phyloP scores from a whole-genome alignment of 2,329 filamentous ascomycete species.

The Aspergillus caelatus region DNA sequence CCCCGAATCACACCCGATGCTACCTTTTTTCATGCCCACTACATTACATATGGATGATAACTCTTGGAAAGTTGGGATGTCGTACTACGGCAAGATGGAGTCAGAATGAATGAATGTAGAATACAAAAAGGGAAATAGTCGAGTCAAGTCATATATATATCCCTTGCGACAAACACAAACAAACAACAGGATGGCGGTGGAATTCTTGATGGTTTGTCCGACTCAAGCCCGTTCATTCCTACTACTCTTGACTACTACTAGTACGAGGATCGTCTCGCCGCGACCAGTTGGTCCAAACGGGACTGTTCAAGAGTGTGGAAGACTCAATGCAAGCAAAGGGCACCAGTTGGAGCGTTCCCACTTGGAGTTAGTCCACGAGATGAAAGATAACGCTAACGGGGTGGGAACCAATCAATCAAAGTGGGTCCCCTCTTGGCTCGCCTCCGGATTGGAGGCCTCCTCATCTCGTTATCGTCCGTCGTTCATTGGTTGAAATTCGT shows the following conservation, averaged over 20 bases:
- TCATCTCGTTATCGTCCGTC: slow-evolving; percentile 21
- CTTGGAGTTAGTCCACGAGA: background rate
- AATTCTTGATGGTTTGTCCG: background rate
- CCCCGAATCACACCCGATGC: background rate
- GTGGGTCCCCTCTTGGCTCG: slow-evolving; percentile 15
- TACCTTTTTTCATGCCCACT: background rate
- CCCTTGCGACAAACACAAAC: background rate
- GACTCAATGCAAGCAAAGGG: background rate
- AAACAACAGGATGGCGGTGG: background rate
- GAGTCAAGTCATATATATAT: background rate
- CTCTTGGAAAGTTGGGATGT: background rate
- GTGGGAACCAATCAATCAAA: slow-evolving; percentile 22
- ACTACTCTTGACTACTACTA: too few species aligned
- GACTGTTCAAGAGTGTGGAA: background rate
- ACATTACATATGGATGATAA: background rate
- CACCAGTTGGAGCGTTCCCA: slow-evolving; percentile 4
- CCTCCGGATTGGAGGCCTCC: slow-evolving; percentile 20
- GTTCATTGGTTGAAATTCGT: slow-evolving; percentile 9
- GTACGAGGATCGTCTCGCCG: too few species aligned
- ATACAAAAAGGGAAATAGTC: too few species aligned
- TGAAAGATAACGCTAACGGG: background rate
- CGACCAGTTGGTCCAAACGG: background rate
- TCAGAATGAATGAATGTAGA: too few species aligned
- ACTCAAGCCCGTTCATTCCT: background rate
- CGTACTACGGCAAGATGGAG: background rate